These are phyloP conservation scores for Curvularia sp. DNA, from an alignment of 2,329 filamentous ascomycete species.

Conservation along the genomic window DNA sequence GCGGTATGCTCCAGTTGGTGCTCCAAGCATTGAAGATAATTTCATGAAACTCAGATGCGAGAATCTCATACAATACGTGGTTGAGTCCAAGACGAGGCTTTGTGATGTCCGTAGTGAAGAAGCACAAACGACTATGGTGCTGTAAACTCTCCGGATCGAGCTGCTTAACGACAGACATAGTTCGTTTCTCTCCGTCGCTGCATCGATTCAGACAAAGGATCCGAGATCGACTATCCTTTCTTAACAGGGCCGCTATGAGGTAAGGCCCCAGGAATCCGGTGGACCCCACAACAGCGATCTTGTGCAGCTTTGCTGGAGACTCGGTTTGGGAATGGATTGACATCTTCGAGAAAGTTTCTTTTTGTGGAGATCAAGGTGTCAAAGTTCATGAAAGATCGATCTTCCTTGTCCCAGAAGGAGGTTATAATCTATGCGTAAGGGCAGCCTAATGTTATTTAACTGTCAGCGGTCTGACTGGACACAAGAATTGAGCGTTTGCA, in stretches of 20 bases:
- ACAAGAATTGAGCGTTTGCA: not conserved
- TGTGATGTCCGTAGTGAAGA: conserved; percentile 1
- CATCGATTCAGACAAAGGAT: conserved; percentile 5
- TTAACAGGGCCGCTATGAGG: conserved; percentile 1
- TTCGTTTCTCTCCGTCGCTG: conserved; percentile 4
- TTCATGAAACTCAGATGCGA: not conserved
- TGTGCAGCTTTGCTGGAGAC: not conserved
- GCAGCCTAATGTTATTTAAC: not conserved
- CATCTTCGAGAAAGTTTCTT: not conserved
- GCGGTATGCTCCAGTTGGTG: conserved; percentile 1
- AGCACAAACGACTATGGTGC: not conserved
- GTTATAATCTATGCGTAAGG: not conserved
- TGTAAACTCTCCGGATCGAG: not conserved
- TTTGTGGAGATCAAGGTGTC: not conserved
- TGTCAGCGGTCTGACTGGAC: not conserved
- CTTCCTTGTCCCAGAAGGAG: not conserved
- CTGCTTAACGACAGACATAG: not conserved
- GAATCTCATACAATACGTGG: not conserved
- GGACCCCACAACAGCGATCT: conserved; percentile 1
- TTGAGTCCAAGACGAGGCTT: not conserved
- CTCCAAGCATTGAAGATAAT: conserved; percentile 8
- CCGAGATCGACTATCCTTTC: not conserved
- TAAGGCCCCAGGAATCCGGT: conserved; percentile 4
- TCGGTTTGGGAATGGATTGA: not conserved
- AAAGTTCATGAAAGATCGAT: not conserved